A percentile compares a stretch with the other conserved stretches of the same genome.
These are phyloP conservation scores for Neopestalotiopsis clavispora DNA, from an alignment of 2,329 filamentous ascomycete species.

Conservation along the genomic window DNA sequence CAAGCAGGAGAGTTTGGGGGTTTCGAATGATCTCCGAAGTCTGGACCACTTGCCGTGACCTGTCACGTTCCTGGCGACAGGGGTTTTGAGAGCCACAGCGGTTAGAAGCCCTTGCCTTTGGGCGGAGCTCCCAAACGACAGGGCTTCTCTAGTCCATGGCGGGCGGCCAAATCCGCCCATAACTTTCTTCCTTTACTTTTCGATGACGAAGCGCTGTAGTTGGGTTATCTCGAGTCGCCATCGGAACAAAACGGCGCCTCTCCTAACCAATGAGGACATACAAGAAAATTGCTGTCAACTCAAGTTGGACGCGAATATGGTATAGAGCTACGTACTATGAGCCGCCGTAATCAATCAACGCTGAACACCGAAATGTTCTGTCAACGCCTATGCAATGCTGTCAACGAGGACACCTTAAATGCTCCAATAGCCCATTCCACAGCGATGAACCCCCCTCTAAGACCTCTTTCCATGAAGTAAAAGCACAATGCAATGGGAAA, in stretches of 20 bases:
- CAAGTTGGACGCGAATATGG: not conserved
- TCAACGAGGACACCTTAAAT: not conserved
- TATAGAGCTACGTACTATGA: not conserved
- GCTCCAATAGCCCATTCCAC: not conserved
- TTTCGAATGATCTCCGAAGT: not conserved
- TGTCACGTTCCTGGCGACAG: conserved; percentile 24
- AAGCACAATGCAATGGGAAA: not conserved
- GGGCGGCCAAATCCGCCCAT: not conserved
- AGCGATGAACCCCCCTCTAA: not conserved
- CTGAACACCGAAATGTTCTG: not conserved
- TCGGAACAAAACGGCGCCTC: not conserved
- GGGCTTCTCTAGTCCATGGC: not conserved
- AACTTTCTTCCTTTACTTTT: too few relatives aligned
- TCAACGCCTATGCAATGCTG: not conserved
- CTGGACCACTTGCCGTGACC: not conserved
- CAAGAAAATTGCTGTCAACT: not conserved
- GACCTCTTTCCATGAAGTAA: not conserved
- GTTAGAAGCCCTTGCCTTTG: not conserved
- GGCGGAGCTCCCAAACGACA: not conserved
- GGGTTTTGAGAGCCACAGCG: conserved; percentile 35
- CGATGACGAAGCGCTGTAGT: too few relatives aligned
- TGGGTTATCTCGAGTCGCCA: not conserved
- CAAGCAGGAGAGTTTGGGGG: not conserved
- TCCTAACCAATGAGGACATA: not conserved
- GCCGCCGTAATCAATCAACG: not conserved